These are phyloP conservation scores for Annona cherimola DNA, from an alignment of 164 flowering plant species.

Conservation along the genomic window DNA sequence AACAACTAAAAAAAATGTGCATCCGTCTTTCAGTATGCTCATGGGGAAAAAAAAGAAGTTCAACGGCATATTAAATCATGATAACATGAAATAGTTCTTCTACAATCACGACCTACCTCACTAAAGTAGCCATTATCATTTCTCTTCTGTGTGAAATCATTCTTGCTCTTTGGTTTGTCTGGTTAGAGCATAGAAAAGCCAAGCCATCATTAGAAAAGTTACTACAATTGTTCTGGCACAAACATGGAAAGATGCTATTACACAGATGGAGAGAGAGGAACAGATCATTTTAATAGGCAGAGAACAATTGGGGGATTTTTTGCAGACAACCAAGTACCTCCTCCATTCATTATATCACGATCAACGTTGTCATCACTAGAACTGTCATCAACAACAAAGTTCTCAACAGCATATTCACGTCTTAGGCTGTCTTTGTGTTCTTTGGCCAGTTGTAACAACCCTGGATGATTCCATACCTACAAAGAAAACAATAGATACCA, in stretches of 20 bases:
- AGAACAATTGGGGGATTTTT: not conserved
- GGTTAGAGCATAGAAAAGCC: constrained; percentile 18
- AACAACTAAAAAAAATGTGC: not conserved
- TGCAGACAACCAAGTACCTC: constrained; percentile 39
- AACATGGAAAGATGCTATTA: not conserved
- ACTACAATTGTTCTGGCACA: not conserved
- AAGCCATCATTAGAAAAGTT: not conserved
- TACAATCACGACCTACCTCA: constrained; percentile 45
- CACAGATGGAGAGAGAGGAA: not conserved
- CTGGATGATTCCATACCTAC: constrained; percentile 99
- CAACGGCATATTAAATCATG: not conserved
- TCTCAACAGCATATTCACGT: constrained; percentile 68
- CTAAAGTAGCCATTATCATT: constrained; percentile 45
- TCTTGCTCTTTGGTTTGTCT: constrained; percentile 48
- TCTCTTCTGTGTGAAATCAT: constrained; percentile 31
- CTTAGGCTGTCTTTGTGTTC: constrained; percentile 46
- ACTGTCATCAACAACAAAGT: constrained; percentile 67
- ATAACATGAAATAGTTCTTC: not conserved
- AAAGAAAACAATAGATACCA: constrained; percentile 6
- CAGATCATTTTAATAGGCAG: not conserved
- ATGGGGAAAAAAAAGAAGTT: not conserved
- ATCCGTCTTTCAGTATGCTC: not conserved
- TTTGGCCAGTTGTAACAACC: constrained; percentile 77
- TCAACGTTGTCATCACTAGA: constrained; percentile 89
- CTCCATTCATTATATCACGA: constrained; percentile 50